These are phyloP conservation scores for Coccinonectria pachysandricola DNA, from an alignment of 2,329 filamentous ascomycete species.

Conservation along the genomic window DNA sequence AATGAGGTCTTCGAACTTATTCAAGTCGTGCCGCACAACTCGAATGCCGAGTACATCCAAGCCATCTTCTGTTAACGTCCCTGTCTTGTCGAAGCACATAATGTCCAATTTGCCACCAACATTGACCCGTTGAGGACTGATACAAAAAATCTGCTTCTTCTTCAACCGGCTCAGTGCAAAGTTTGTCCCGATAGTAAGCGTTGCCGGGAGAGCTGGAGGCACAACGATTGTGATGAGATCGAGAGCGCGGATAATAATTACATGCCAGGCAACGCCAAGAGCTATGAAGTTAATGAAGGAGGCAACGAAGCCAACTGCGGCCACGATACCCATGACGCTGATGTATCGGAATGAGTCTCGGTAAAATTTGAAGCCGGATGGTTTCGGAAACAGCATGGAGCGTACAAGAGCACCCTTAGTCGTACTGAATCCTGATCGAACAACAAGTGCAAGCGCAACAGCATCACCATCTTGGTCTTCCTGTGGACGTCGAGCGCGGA, in stretches of 20 bases:
- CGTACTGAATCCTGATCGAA: conserved; percentile 92
- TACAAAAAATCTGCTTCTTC: conserved; percentile 88
- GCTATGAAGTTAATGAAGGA: conserved; percentile 91
- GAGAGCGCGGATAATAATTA: conserved; percentile 84
- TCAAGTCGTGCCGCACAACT: conserved; percentile 54
- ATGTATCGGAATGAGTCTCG: conserved; percentile 97
- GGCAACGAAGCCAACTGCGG: conserved; percentile 74
- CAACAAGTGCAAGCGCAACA: conserved; percentile 81
- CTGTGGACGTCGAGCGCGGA: conserved; percentile 79
- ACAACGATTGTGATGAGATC: conserved; percentile 98
- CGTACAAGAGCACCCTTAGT: conserved; percentile 93
- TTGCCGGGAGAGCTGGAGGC: conserved; percentile 86
- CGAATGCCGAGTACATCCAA: conserved; percentile 85
- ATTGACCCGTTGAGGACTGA: conserved; percentile 93
- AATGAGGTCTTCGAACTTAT: conserved; percentile 66
- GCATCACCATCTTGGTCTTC: conserved; percentile 79
- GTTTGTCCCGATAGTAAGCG: conserved; percentile 90
- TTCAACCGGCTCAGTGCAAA: conserved; percentile 84
- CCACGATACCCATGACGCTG: conserved; percentile 85
- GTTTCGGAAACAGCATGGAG: conserved; percentile 97
- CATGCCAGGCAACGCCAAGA: conserved; percentile 71
- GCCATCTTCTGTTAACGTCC: conserved; percentile 94
- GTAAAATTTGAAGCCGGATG: conserved; percentile 97
- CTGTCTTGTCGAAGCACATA: conserved; percentile 97
- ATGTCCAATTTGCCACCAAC: conserved; percentile 93